Conservation (phyloP, 1,139 yeast species). For the Oligophagozyma castellii region DNA sequence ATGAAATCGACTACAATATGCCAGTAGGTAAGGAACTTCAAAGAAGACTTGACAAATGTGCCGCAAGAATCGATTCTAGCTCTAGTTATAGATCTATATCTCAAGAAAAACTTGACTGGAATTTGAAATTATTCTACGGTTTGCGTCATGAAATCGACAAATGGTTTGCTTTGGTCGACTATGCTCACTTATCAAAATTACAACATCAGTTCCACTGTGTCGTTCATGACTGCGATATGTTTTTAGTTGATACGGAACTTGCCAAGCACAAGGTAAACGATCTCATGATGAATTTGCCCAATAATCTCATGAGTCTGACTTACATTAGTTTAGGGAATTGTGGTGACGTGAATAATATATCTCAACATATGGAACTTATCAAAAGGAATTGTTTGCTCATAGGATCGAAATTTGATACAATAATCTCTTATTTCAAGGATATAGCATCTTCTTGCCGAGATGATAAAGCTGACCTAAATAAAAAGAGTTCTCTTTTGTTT, state of each 20-base stretch:
- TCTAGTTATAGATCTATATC: constrained; percentile 18
- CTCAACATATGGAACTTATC: constrained; percentile 11
- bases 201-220: constrained; percentile 11
- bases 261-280: constrained; percentile 6
- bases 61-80: constrained; percentile 20
- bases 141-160: constrained; percentile 39
- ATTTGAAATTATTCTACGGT: constrained; percentile 29
- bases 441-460: constrained; percentile 18
- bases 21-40: constrained; percentile 27
- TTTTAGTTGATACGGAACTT: constrained; percentile 10
- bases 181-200: constrained; percentile 15
- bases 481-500: constrained; percentile 22
- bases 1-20: constrained; percentile 23
- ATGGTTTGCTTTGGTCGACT: constrained; percentile 51
- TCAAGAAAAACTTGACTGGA: constrained; percentile 33
- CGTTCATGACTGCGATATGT: constrained; percentile 11
- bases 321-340: constrained; percentile 19
- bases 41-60: constrained; percentile 25
- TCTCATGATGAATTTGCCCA: constrained; percentile 5
- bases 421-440: constrained; percentile 12
- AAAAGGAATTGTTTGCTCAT: constrained; percentile 14
- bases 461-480: constrained; percentile 9
- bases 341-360: constrained; percentile 5
- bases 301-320: constrained; percentile 10
- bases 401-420: constrained; percentile 5